Evolutionary conservation across 2,329 filamentous ascomycete species (phyloP).

Genomic region (Phoma sp.): DNA sequence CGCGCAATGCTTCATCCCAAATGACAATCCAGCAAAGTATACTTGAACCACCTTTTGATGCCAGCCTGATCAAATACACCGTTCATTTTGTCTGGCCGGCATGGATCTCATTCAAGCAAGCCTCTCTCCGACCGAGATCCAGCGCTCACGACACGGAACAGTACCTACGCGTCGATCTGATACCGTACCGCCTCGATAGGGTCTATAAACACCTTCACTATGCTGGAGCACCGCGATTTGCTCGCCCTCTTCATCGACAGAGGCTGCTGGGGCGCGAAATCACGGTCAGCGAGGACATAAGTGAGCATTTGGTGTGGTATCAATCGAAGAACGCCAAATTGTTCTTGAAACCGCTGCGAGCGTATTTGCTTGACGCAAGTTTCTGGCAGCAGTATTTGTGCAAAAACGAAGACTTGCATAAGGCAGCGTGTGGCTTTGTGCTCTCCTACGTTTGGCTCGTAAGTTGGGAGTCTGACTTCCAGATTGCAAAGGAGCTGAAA

Average conservation of each 20-base stretch:
- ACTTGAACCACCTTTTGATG: no score
- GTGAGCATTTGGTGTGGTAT: conserved; percentile 40
- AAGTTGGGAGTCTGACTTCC: conserved; percentile 17
- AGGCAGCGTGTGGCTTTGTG: conserved; percentile 25
- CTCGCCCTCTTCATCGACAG: neutral
- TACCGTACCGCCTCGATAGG: no score
- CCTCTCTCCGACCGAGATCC: no score
- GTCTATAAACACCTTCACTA: conserved; percentile 18
- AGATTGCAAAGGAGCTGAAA: no score
- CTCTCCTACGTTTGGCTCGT: conserved; percentile 30
- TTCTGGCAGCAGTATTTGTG: conserved; percentile 22
- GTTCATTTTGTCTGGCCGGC: no score
- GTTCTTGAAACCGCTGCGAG: conserved; percentile 24
- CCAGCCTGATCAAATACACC: no score
- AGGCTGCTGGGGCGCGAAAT: neutral
- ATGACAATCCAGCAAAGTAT: no score
- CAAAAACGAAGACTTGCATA: conserved; percentile 15
- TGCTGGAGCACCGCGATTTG: neutral
- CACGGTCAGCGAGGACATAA: neutral
- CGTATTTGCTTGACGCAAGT: conserved; percentile 16
- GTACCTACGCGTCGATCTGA: no score
- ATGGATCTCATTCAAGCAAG: no score
- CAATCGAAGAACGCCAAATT: conserved; percentile 17
- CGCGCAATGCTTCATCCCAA: no score
- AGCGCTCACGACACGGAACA: no score